Conservation (phyloP, 75 land plant genomes). For the Sequoia sempervirens region DNA sequence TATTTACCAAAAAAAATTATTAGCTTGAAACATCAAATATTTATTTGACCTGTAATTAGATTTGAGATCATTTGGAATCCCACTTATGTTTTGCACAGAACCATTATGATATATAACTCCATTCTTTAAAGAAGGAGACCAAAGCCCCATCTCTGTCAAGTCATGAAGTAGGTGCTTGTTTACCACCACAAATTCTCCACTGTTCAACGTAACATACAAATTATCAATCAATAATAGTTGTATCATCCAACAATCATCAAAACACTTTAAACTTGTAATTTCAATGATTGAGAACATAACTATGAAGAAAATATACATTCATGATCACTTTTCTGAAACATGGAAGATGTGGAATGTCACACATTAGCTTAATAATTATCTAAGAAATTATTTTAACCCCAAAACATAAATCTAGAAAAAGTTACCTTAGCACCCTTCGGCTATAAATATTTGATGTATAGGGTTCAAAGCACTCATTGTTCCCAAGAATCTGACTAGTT, state of each 20-base stretch:
- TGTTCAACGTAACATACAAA: conserved; percentile 16
- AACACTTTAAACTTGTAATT: neutral
- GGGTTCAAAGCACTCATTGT: conserved; percentile 98
- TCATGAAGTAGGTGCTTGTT: conserved; percentile 97
- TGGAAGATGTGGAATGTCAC: neutral
- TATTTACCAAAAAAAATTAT: neutral
- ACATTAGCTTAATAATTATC: neutral
- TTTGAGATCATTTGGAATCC: conserved; percentile 71
- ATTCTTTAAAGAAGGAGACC: conserved; percentile 85
- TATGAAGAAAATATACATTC: neutral
- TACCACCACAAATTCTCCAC: conserved; percentile 99
- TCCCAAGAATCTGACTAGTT: conserved; percentile 96
- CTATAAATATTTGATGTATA: conserved; percentile 97
- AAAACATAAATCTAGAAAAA: conserved; percentile 8
- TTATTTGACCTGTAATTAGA: conserved; percentile 60
- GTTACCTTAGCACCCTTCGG: conserved; percentile 85
- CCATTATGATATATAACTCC: conserved; percentile 76
- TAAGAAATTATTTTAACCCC: neutral
- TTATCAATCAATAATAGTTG: neutral
- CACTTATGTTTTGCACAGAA: conserved; percentile 68
- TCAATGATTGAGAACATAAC: neutral
- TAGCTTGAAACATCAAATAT: neutral
- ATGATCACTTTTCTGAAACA: neutral
- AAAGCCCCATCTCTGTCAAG: conserved; percentile 91
- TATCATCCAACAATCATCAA: neutral